A percentile compares a stretch with the other conserved stretches of the same genome.
Conservation (phyloP, 2,329 filamentous ascomycete species). For the Fusarium goolgardi region DNA sequence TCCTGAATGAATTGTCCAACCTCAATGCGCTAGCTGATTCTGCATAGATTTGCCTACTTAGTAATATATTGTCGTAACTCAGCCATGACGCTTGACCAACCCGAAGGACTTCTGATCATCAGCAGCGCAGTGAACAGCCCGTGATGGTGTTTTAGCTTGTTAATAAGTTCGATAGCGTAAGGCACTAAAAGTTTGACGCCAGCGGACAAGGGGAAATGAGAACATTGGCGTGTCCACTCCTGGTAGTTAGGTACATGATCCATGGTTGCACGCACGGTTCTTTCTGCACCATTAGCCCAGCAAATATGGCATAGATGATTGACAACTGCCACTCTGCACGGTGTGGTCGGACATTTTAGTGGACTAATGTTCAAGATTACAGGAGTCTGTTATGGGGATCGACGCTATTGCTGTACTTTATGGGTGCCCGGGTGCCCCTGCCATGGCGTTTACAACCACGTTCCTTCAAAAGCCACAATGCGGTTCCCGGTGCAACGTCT, state of each 20-base stretch:
- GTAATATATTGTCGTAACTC: not conserved
- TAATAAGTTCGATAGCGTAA: constrained; percentile 8
- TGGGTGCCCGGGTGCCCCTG: not conserved
- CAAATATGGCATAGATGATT: not conserved
- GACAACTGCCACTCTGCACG: not conserved
- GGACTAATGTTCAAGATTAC: not conserved
- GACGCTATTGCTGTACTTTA: not conserved
- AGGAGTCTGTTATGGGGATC: not conserved
- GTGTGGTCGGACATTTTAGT: not conserved
- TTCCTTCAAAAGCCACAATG: not conserved
- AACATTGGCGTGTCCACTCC: not conserved
- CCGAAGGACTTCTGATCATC: not conserved
- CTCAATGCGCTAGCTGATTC: not conserved
- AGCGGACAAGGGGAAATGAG: not conserved
- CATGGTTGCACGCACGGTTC: not conserved
- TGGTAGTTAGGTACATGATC: not conserved
- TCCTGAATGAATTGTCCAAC: not conserved
- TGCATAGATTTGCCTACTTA: not conserved
- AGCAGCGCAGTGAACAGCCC: not conserved
- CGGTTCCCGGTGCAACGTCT: not conserved
- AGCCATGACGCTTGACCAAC: not conserved
- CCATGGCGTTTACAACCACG: not conserved
- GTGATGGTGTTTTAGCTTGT: not conserved
- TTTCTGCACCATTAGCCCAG: not conserved
- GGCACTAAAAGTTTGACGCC: not conserved